phyloP scores from a whole-genome alignment of 768 basidiomycete genomes.

The Cystobasidium tubakii region DNA sequence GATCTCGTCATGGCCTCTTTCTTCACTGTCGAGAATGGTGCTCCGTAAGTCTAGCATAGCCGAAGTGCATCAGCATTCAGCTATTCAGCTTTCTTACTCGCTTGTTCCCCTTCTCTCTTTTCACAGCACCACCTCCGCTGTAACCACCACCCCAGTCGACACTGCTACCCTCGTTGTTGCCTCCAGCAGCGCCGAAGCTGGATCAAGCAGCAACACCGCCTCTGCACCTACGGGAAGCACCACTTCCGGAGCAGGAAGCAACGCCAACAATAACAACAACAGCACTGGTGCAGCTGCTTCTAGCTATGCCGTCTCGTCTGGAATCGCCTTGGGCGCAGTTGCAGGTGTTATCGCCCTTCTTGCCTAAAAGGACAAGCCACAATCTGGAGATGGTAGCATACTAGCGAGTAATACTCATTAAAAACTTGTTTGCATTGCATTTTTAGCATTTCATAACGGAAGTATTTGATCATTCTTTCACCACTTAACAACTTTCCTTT shows the following conservation, averaged over 20 bases:
- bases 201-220: neutral
- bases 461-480: too few species aligned
- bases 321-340: slow-evolving; percentile 1
- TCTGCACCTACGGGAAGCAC: neutral
- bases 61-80: neutral
- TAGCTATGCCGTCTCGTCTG: slow-evolving; percentile 16
- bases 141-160: slow-evolving; percentile 14
- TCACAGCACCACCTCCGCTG: slow-evolving; percentile 19
- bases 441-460: too few species aligned
- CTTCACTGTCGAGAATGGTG: slow-evolving; percentile 38
- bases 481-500: too few species aligned
- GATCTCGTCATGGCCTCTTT: slow-evolving; percentile 34
- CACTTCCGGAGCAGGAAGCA: neutral
- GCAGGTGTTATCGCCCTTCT: slow-evolving; percentile 28
- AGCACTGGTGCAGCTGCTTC: slow-evolving; percentile 19
- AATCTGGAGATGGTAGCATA: too few species aligned
- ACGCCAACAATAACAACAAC: slow-evolving; percentile 1
- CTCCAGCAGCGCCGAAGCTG: slow-evolving; percentile 7
- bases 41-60: neutral
- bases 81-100: neutral
- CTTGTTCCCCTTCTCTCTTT: neutral
- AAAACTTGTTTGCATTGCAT: too few species aligned
- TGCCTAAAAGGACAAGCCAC: slow-evolving; percentile 9
- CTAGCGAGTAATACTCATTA: too few species aligned
- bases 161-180: slow-evolving; percentile 13